A percentile compares a stretch with the other conserved stretches of the same genome.
phyloP scores from a whole-genome alignment of 352 stramenopile species.

The Pythium dissimile region DNA sequence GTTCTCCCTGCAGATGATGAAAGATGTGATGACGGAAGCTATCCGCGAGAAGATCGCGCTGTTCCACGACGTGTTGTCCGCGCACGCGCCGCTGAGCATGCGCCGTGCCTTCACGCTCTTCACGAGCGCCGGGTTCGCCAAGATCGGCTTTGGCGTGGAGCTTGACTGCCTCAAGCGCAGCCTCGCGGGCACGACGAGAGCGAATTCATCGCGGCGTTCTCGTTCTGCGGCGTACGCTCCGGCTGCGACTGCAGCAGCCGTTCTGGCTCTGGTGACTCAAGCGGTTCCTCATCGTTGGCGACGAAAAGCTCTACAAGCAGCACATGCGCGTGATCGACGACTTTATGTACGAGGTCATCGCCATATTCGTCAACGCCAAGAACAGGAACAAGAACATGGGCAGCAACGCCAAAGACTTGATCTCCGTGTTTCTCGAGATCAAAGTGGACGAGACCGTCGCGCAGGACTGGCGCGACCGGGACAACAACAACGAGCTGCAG shows the following conservation, averaged over 20 bases:
- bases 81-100: slow-evolving; percentile 12
- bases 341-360: slow-evolving; percentile 48
- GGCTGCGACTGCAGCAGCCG: slow-evolving; percentile 30
- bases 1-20: slow-evolving; percentile 59
- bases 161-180: slow-evolving; percentile 31
- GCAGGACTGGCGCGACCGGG: slow-evolving; percentile 5
- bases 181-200: slow-evolving; percentile 14
- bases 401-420: slow-evolving; percentile 26
- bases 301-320: slow-evolving; percentile 38
- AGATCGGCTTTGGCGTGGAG: slow-evolving; percentile 60
- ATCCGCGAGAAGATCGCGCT: slow-evolving; percentile 22
- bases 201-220: slow-evolving; percentile 17
- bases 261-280: slow-evolving; percentile 37
- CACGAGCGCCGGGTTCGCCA: slow-evolving; percentile 53
- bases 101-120: slow-evolving; percentile 23
- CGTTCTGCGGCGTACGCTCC: slow-evolving; percentile 9
- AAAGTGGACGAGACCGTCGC: slow-evolving; percentile 26
- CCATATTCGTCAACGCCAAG: slow-evolving; percentile 36
- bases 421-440: slow-evolving; percentile 36
- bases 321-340: slow-evolving; percentile 37
- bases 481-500: slow-evolving; percentile 30
- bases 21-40: slow-evolving; percentile 30
- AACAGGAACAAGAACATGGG: neutral
- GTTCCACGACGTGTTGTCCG: slow-evolving; percentile 8
- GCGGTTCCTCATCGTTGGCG: slow-evolving; percentile 31